phyloP scores from a whole-genome alignment of 768 basidiomycete species.

The Floccularia luteovirens region DNA sequence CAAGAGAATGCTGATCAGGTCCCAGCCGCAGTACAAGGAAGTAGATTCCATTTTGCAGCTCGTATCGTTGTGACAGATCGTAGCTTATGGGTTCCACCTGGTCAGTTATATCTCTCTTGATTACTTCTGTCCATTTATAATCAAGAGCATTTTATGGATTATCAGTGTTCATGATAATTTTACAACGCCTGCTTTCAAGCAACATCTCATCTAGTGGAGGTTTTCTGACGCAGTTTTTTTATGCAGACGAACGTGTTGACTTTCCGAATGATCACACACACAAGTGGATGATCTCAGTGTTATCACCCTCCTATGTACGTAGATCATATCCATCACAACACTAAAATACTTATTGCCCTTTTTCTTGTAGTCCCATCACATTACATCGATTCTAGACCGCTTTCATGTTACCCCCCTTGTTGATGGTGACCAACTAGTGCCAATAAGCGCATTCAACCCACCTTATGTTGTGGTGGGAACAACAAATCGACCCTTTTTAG shows the following conservation, averaged over 20 bases:
- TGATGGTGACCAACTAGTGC: constrained; percentile 9
- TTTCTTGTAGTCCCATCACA: constrained; percentile 26
- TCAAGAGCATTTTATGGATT: too few relatives aligned
- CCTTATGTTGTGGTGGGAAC: constrained; percentile 40
- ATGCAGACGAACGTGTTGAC: constrained; percentile 7
- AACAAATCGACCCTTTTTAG: constrained; percentile 34
- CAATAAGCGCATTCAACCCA: constrained; percentile 19
- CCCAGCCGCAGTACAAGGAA: constrained; percentile 13
- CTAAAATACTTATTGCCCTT: constrained; percentile 3
- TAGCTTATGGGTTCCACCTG: constrained; percentile 36
- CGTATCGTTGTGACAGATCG: constrained; percentile 41
- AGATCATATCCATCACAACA: background rate
- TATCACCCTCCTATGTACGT: constrained; percentile 44
- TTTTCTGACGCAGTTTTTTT: background rate
- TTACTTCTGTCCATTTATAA: too few relatives aligned
- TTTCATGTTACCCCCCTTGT: constrained; percentile 24
- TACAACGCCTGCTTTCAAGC: too few relatives aligned
- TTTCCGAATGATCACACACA: constrained; percentile 25
- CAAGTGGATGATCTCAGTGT: constrained; percentile 50
- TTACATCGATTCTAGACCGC: constrained; percentile 34
- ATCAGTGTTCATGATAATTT: too few relatives aligned
- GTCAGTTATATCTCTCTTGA: constrained; percentile 15
- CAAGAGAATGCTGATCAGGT: background rate
- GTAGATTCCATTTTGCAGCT: constrained; percentile 41
- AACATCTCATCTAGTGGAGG: too few relatives aligned